phyloP scores from a whole-genome alignment of 495 filamentous ascomycete genomes.

The Thozetella sp. region DNA sequence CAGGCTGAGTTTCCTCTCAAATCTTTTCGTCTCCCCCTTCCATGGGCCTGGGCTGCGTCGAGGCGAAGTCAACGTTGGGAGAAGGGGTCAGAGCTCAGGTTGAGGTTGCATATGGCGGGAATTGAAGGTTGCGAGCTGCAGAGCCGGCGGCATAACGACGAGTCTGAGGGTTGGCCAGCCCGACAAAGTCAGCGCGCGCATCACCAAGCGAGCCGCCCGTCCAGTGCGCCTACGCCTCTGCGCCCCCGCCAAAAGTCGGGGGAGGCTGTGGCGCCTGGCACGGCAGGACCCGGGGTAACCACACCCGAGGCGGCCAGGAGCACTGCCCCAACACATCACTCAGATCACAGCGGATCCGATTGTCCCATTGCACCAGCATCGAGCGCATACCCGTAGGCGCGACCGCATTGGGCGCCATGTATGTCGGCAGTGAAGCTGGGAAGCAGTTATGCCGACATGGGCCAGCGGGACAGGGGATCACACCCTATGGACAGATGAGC shows the following conservation, averaged over 20 bases:
- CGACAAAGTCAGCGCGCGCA: neutral
- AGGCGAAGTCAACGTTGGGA: too few relatives aligned
- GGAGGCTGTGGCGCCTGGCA: neutral
- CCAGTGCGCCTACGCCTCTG: neutral
- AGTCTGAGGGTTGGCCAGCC: neutral
- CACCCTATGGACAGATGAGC: neutral
- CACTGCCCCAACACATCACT: neutral
- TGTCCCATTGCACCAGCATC: too few relatives aligned
- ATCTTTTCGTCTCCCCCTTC: too few relatives aligned
- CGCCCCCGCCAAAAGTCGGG: neutral
- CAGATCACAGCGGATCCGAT: neutral
- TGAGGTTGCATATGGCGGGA: too few relatives aligned
- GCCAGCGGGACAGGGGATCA: neutral
- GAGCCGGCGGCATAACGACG: neutral
- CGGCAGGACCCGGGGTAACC: neutral
- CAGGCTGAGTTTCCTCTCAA: too few relatives aligned
- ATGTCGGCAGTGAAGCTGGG: neutral
- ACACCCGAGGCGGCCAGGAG: neutral
- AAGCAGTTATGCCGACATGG: neutral
- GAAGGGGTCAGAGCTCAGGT: too few relatives aligned
- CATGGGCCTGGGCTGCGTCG: too few relatives aligned
- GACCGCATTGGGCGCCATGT: neutral
- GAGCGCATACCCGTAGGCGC: neutral
- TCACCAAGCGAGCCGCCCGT: neutral
- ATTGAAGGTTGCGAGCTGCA: too few relatives aligned